A percentile compares a stretch with the other conserved stretches of the same genome.
These are phyloP conservation scores for Nematocida displodere DNA, from an alignment of 371 early-diverging fungal species.

Conservation along the genomic window DNA sequence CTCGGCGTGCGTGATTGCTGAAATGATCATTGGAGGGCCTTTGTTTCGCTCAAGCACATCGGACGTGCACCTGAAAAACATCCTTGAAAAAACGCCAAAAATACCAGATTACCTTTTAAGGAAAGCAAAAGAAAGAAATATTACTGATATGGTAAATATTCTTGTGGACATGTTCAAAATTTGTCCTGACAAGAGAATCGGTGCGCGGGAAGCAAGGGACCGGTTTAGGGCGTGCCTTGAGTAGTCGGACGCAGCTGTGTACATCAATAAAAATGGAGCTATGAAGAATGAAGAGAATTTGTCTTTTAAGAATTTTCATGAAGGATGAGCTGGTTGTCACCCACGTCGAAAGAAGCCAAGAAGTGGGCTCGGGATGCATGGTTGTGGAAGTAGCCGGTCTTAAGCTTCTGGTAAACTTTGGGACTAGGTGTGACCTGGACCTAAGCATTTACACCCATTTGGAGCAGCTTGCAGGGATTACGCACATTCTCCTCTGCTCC, in stretches of 20 bases:
- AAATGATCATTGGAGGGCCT: conserved; percentile 67
- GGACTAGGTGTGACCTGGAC: conserved; percentile 51
- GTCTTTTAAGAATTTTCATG: conserved; percentile 6
- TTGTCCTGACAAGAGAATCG: conserved; percentile 79
- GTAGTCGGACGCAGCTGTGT: too few relatives aligned
- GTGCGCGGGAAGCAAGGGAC: conserved; percentile 70
- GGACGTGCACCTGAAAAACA: not conserved
- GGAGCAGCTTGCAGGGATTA: conserved; percentile 63
- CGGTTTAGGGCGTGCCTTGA: too few relatives aligned
- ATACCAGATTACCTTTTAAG: not conserved
- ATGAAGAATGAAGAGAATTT: too few relatives aligned
- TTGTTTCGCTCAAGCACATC: conserved; percentile 17
- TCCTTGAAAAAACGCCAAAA: not conserved
- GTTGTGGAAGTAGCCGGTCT: conserved; percentile 58
- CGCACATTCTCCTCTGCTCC: conserved; percentile 87
- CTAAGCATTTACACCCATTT: conserved; percentile 44
- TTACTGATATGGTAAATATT: too few relatives aligned
- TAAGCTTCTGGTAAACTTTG: conserved; percentile 65
- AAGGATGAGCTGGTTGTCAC: conserved; percentile 13
- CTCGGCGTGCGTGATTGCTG: conserved; percentile 91
- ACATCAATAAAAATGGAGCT: too few relatives aligned
- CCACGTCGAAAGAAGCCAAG: conserved; percentile 8
- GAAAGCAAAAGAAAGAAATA: too few relatives aligned
- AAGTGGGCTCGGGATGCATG: conserved; percentile 30
- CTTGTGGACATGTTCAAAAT: conserved; percentile 79